Percentiles rank a stretch among this genome's conserved stretches.
These are phyloP conservation scores for Puya raimondii DNA, from an alignment of 176 grass and related monocot species.

Conservation along the genomic window DNA sequence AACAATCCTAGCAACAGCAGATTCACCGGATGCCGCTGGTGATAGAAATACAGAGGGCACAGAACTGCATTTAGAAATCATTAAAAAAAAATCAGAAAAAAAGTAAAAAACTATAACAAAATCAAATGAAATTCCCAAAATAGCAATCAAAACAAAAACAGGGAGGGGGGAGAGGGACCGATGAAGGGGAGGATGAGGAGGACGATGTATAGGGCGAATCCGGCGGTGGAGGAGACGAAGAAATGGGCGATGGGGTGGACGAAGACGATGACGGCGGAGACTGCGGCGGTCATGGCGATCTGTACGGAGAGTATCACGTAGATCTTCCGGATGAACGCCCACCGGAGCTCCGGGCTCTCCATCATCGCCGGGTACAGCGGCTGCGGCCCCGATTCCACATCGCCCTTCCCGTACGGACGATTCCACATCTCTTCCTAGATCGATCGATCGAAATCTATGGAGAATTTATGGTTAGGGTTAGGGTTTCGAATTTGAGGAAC, in stretches of 20 bases:
- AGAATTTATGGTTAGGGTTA: too few relatives aligned
- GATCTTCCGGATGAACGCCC: constrained; percentile 87
- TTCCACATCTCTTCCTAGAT: neutral
- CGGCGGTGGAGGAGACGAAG: constrained; percentile 48
- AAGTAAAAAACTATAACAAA: neutral
- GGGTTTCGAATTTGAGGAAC: too few relatives aligned
- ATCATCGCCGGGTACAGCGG: constrained; percentile 60
- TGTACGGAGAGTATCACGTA: constrained; percentile 65
- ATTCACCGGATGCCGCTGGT: constrained; percentile 73
- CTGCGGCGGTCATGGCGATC: constrained; percentile 50
- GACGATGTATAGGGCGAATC: constrained; percentile 50
- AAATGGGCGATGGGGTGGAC: constrained; percentile 67
- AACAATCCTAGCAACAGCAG: constrained; percentile 59
- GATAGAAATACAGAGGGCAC: constrained; percentile 73
- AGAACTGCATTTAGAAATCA: constrained; percentile 36
- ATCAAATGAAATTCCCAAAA: neutral
- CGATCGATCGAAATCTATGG: too few relatives aligned
- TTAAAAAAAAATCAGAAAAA: constrained; percentile 8
- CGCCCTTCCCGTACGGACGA: constrained; percentile 18
- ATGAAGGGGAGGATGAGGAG: constrained; percentile 64
- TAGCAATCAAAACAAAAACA: neutral
- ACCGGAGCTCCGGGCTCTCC: constrained; percentile 60
- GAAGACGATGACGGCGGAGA: constrained; percentile 56
- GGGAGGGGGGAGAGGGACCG: neutral
- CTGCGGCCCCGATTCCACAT: constrained; percentile 39